Base-by-base conservation (phyloP, 805 yeast genomes). In the Saccharomycopsis oosterbeekiorum region DNA sequence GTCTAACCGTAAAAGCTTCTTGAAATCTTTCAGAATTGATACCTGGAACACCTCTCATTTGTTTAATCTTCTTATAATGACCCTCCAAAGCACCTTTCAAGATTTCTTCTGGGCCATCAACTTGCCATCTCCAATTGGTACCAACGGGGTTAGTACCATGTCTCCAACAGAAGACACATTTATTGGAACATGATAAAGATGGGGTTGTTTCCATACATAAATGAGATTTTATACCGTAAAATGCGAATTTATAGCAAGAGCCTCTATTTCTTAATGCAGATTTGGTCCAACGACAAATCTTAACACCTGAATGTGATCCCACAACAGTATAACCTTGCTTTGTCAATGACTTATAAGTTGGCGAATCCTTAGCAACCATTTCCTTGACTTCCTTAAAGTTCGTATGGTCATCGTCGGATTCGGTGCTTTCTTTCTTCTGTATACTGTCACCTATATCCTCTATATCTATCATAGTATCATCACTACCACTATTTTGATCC, bases 141-240 rank as follows among this genome's bases (percentile, higher is more conserved):
- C 97, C 97, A 1, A 92, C 97, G 0, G 97, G 97, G 69, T 91
- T 92, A 1, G 97, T 91, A 57, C 97, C 97, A 73, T 91, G 97
- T 71, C 97, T 82, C 97, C 97, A 91, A 75, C 97, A 91, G 70
- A 91, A 91, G 4, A 92, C 97, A 79, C 97, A 91, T 71, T 91
- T 91, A 70, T 91, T 91, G 4, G 97, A 89, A 73, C 97, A 91
- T 8, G 97, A 93, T 62, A 91, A 77, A 1, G 96, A 86, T 0
- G 97, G 97, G 0, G 97, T 91, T 1, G 97, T 84, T 71, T 91
- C 97, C 97, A 91, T 91, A 74, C 97, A 91, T 61, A 93, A 76
- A 74, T 93, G 97, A 1, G 96, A 87, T 64, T 80, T 83, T 67
- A 91, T 91, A 26, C 97, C 97, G 71, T 92, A 91, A 68, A 91